Conservation (phyloP, 306 rosid species). For the Ziziphus jujuba region DNA sequence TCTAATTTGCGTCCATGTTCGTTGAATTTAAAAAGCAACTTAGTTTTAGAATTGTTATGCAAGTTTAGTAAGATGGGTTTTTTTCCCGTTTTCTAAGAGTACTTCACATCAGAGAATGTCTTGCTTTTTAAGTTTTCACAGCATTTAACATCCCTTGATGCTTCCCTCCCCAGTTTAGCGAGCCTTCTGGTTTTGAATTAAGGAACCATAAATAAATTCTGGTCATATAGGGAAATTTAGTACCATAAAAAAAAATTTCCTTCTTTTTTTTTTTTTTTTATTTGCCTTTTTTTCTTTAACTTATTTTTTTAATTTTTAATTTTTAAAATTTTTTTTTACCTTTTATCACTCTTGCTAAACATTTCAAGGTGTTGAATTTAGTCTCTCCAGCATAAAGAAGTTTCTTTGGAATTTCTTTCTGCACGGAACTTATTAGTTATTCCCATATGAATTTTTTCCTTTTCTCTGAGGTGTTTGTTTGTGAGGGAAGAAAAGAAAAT, state of each 20-base stretch:
- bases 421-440: conserved; percentile 1
- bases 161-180: not conserved
- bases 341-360: not conserved
- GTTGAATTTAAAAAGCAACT: not conserved
- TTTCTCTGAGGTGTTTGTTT: conserved; percentile 18
- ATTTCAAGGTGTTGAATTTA: conserved; percentile 4
- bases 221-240: not conserved
- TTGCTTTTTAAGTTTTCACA: not conserved
- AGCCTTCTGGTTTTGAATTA: not conserved
- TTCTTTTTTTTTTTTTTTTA: not conserved
- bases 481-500: not conserved
- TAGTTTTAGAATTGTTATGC: not conserved
- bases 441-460: conserved; percentile 15
- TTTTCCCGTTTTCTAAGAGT: not conserved
- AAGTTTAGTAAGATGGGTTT: not conserved
- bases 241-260: too few species aligned
- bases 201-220: not conserved
- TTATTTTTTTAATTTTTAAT: not conserved
- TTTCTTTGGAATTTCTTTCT: not conserved
- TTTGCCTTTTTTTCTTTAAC: not conserved
- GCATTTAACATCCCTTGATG: not conserved
- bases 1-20: not conserved
- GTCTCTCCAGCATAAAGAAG: not conserved
- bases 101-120: not conserved
- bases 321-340: too few species aligned